phyloP scores from a whole-genome alignment of 2,329 filamentous ascomycete species.

The Cercospora berteroae region DNA sequence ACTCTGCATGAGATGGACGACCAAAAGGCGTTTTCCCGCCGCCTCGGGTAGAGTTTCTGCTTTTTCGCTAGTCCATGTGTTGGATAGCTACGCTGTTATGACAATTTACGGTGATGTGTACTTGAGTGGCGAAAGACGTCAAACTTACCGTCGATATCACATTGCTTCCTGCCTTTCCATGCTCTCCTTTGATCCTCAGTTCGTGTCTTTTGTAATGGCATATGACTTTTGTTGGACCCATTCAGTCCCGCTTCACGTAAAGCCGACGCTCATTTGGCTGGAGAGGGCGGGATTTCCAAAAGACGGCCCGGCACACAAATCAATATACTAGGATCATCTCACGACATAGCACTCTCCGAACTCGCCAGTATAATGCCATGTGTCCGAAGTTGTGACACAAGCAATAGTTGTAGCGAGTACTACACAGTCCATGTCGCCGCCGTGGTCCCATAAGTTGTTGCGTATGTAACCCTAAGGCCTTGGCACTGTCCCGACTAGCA shows the following conservation, averaged over 20 bases:
- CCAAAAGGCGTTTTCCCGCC: slow-evolving; percentile 2
- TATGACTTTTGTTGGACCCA: neutral
- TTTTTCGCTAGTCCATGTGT: neutral
- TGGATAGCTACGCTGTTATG: neutral
- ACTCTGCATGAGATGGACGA: neutral
- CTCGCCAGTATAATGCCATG: neutral
- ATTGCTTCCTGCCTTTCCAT: neutral
- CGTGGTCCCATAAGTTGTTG: neutral
- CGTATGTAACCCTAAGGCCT: neutral
- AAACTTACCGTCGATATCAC: neutral
- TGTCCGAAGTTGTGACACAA: neutral
- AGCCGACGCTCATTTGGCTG: neutral
- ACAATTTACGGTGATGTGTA: neutral
- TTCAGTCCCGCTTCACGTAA: too few relatives aligned
- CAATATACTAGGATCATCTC: neutral
- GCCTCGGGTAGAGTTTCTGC: neutral
- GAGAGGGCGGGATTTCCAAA: neutral
- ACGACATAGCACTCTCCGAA: neutral
- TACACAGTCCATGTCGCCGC: neutral
- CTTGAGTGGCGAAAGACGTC: neutral
- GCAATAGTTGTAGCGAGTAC: too few relatives aligned
- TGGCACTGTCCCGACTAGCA: neutral
- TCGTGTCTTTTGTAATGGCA: neutral
- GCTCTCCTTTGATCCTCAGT: neutral
- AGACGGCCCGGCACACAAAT: neutral